These are phyloP conservation scores for Nigrospora sphaerica DNA, from an alignment of 2,329 filamentous ascomycete species.

Conservation along the genomic window DNA sequence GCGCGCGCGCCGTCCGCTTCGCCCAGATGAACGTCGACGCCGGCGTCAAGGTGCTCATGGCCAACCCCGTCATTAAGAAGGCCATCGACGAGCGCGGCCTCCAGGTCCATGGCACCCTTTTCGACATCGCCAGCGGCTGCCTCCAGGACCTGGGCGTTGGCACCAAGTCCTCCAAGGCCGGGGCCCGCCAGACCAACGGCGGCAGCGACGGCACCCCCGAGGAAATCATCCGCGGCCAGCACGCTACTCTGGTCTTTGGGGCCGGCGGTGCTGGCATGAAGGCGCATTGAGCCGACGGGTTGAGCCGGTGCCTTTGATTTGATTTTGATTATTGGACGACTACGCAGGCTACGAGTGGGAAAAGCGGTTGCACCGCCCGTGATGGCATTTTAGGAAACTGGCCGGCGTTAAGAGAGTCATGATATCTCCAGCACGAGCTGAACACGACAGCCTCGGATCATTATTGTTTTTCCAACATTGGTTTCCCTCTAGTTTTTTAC, in stretches of 20 bases:
- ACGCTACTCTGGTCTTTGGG: constrained; percentile 43
- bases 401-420: no score
- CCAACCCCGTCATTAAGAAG: constrained; percentile 62
- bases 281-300: constrained; percentile 6
- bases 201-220: constrained; percentile 10
- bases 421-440: no score
- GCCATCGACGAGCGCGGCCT: constrained; percentile 65
- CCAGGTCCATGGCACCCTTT: constrained; percentile 71
- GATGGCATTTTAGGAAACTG: no score
- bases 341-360: no score
- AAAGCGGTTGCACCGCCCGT: no score
- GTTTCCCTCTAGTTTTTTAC: no score
- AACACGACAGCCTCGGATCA: no score
- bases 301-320: background rate
- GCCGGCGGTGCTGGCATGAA: constrained; percentile 23
- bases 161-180: constrained; percentile 18
- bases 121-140: constrained; percentile 50
- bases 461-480: no score
- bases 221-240: constrained; percentile 37
- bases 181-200: background rate
- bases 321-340: no score
- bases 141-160: constrained; percentile 42
- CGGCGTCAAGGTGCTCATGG: constrained; percentile 60
- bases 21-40: constrained; percentile 71
- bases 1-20: constrained; percentile 51